phyloP scores from a whole-genome alignment of 2,329 filamentous ascomycete genomes.

The Penicillium corylophilum region DNA sequence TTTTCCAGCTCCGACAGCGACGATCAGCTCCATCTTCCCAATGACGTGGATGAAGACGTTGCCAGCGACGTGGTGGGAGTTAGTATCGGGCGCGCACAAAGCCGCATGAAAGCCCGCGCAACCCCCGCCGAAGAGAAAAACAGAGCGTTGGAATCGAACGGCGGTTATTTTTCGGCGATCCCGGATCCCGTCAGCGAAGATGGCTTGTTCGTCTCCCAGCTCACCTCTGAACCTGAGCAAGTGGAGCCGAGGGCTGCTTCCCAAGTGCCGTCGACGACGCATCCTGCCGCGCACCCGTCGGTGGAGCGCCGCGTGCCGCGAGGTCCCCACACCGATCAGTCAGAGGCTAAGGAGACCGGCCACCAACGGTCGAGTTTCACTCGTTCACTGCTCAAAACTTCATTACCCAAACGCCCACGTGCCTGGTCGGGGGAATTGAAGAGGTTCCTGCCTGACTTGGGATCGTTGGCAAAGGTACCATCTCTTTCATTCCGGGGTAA shows the following conservation, averaged over 20 bases:
- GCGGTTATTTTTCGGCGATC: conserved; percentile 48
- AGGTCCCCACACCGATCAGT: conserved; percentile 12
- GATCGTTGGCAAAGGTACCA: conserved; percentile 30
- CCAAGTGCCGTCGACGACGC: conserved; percentile 4
- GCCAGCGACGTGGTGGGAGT: conserved; percentile 53
- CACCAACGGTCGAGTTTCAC: conserved; percentile 33
- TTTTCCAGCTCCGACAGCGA: conserved; percentile 37
- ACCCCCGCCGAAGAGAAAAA: conserved; percentile 61
- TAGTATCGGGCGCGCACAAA: conserved; percentile 59
- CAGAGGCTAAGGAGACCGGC: conserved; percentile 16
- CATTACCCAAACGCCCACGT: conserved; percentile 34
- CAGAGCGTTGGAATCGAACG: conserved; percentile 53
- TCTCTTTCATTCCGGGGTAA: conserved; percentile 31
- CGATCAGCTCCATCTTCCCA: conserved; percentile 16
- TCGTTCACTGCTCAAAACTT: conserved; percentile 34
- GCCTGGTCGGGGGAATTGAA: conserved; percentile 40
- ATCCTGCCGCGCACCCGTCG: conserved; percentile 6
- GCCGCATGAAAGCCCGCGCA: conserved; percentile 54
- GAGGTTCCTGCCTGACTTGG: conserved; percentile 38
- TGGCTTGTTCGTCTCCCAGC: conserved; percentile 29
- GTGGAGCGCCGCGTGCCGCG: conserved; percentile 12
- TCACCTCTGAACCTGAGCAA: conserved; percentile 36
- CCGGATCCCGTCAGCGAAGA: conserved; percentile 34
- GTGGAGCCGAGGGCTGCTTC: conserved; percentile 6
- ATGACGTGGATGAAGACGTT: conserved; percentile 34